These are phyloP conservation scores for Metschnikowia corniflorae DNA, from an alignment of 805 yeast genomes.

Conservation along the genomic window DNA sequence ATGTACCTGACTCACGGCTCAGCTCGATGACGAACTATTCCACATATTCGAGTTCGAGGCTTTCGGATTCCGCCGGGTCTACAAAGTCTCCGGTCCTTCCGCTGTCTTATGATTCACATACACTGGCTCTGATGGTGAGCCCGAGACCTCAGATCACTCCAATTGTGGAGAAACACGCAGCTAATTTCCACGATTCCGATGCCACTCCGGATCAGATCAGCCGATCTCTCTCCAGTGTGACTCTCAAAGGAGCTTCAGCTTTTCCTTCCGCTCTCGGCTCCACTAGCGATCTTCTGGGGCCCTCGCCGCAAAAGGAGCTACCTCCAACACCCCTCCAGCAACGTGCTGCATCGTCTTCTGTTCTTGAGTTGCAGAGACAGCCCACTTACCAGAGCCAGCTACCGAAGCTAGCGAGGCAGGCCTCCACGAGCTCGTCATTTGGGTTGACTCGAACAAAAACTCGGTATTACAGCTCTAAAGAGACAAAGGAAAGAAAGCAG, in stretches of 20 bases:
- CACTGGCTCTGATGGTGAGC: no score
- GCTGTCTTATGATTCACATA: no score
- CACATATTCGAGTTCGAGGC: constrained; percentile 14
- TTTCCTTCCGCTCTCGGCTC: background rate
- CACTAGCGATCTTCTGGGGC: constrained; percentile 5
- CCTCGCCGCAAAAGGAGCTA: background rate
- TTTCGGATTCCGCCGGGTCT: background rate
- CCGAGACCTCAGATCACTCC: background rate
- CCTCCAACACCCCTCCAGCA: background rate
- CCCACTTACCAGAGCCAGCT: constrained; percentile 4
- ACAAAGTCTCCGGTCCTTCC: background rate
- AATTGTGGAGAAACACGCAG: background rate
- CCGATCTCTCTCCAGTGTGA: constrained; percentile 21
- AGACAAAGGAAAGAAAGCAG: constrained; percentile 37
- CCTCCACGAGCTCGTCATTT: constrained; percentile 17
- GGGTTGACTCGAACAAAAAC: constrained; percentile 33
- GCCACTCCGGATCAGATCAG: constrained; percentile 9
- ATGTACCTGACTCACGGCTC: constrained; percentile 33
- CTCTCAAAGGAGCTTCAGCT: constrained; percentile 7
- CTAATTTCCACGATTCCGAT: background rate
- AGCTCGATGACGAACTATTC: constrained; percentile 36
- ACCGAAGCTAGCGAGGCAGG: constrained; percentile 10
- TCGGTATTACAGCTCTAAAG: constrained; percentile 31
- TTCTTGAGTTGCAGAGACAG: constrained; percentile 5
- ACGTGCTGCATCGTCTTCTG: constrained; percentile 14